phyloP scores from a whole-genome alignment of 1,139 yeast species.

The Candida dubliniensis region DNA sequence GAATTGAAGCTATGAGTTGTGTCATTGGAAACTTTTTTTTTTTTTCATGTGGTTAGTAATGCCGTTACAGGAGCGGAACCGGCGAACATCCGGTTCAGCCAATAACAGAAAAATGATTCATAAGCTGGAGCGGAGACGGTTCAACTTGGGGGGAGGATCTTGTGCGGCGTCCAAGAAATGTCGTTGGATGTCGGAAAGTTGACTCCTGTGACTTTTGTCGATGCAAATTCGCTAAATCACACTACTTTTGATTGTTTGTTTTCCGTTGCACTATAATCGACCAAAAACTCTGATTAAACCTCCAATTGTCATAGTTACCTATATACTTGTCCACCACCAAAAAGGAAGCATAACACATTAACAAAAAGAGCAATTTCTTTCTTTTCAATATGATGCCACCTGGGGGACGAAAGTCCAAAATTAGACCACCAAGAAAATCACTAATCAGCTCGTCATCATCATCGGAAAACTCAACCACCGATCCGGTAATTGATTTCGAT shows the following conservation, averaged over 20 bases:
- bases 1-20: too few relatives aligned
- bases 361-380: not conserved
- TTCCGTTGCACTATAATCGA: too few relatives aligned
- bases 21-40: not conserved
- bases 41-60: not conserved
- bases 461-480: slow-evolving; percentile 12
- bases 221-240: too few relatives aligned
- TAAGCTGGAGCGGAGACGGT: not conserved
- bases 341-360: not conserved
- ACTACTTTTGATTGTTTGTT: not conserved
- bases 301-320: too few relatives aligned
- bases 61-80: slow-evolving; percentile 10
- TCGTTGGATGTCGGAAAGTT: not conserved
- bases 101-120: not conserved
- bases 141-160: not conserved
- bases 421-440: slow-evolving; percentile 71
- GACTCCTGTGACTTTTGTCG: too few relatives aligned
- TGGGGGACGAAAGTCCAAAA: slow-evolving; percentile 54
- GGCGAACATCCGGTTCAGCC: not conserved
- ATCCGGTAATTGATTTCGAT: slow-evolving; percentile 55
- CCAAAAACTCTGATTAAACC: too few relatives aligned
- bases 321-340: too few relatives aligned
- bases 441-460: slow-evolving; percentile 25
- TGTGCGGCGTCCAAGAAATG: not conserved
- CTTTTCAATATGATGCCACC: slow-evolving; percentile 33